Base-by-base conservation (phyloP, 768 basidiomycete genomes). In the Clitopilus passeckerianus region DNA sequence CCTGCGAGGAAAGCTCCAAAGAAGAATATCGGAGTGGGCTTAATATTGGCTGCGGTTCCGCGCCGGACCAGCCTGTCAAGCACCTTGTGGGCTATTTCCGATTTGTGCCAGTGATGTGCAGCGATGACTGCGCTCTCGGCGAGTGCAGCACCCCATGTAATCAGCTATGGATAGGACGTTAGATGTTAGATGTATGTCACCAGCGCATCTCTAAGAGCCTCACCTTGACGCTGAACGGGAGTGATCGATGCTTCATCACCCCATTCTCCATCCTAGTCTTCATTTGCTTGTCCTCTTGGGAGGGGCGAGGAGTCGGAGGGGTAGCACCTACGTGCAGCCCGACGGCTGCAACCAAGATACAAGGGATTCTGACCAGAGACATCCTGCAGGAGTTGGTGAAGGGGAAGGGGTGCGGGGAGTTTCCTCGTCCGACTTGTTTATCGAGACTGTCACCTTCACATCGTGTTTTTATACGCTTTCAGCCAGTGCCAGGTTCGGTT, bases 251-350 rank as follows among this genome's bases (percentile, higher is more conserved):
- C 54, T 70, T 72, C 22, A 82, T 34, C 9, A 79, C 22, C 2
- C 62, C 59, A 50, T 50, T 18, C 65, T 81, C 80, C 46, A 77
- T 62, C 18, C 63, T 67, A 2, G 74, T 77, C 6, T 73, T 73
- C 8, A 67, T 66, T 6, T 66, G 70, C 20, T 68, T 67, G 56
- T 79, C 75, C 22, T 71, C 69, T 44, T 62, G 61, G 4, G 63
- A 53, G 23, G 74, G 74, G 27, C 76, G 77, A 16, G 77, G 75
- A 34, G 78, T 71, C 22, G 77, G 83, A 41, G 83, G 79, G 1
- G 82, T 83, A 34, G 74, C 69, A 20, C 78, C 73, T 27, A 74
- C 67, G 30, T 80, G 80, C 15, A 82, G 65, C 24, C 76, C 78
- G 53, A 76, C 57, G 64, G 77, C 77, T 16, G 77, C 72, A 16